Evolutionary conservation across 2,329 filamentous ascomycete species (phyloP).

Genomic region (Coleophoma crateriformis): DNA sequence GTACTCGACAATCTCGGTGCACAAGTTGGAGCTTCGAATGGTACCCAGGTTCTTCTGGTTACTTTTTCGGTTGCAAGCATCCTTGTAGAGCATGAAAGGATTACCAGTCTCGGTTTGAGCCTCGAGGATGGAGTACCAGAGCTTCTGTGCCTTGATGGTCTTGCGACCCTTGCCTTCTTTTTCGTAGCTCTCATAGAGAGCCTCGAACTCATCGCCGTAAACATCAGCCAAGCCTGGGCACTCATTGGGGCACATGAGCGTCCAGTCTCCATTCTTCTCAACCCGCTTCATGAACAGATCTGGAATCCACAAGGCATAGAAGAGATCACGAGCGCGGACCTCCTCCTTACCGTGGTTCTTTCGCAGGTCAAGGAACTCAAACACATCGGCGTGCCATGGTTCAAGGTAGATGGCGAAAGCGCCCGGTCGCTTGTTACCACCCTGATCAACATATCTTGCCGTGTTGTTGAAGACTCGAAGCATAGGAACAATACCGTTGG

Average conservation of each 20-base stretch:
- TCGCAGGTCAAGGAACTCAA: constrained; percentile 92
- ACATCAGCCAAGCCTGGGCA: constrained; percentile 92
- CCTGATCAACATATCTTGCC: constrained; percentile 95
- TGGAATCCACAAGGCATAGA: constrained; percentile 97
- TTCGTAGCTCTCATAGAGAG: constrained; percentile 91
- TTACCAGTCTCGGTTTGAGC: constrained; percentile 98
- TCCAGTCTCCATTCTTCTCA: constrained; percentile 95
- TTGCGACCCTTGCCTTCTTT: constrained; percentile 78
- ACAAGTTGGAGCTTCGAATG: constrained; percentile 97
- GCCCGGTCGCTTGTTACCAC: constrained; percentile 97
- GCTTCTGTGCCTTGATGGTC: constrained; percentile 95
- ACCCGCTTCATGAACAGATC: constrained; percentile 99
- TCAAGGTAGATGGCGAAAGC: constrained; percentile 98
- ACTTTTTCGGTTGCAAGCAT: constrained; percentile 96
- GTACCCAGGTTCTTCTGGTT: constrained; percentile 99
- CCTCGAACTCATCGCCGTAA: constrained; percentile 96
- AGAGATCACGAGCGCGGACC: constrained; percentile 91
- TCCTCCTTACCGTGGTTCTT: constrained; percentile 99
- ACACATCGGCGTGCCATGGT: constrained; percentile 97
- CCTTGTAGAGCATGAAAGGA: constrained; percentile 99
- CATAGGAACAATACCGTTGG: constrained; percentile 97
- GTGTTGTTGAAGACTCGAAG: constrained; percentile 99
- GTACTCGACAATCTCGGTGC: constrained; percentile 98
- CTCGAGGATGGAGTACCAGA: constrained; percentile 98
- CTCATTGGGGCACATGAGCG: constrained; percentile 96